These are phyloP conservation scores for Sisymbrium irio DNA, from an alignment of 345 rosid species.

Conservation along the genomic window DNA sequence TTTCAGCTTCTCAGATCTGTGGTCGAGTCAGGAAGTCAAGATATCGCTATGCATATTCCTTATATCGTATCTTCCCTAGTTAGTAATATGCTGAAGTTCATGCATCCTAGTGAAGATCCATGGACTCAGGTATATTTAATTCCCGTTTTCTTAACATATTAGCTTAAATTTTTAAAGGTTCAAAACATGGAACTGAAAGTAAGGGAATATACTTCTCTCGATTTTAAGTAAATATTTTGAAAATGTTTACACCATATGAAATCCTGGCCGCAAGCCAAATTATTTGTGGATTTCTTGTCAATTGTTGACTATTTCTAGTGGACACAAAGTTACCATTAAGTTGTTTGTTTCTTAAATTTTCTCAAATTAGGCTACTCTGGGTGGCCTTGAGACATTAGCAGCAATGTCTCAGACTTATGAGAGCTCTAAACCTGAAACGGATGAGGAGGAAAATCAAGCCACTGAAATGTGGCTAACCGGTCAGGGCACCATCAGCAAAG, in stretches of 20 bases:
- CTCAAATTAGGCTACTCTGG: conserved; percentile 57
- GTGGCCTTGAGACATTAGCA: conserved; percentile 68
- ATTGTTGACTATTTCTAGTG: neutral
- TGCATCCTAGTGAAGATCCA: conserved; percentile 51
- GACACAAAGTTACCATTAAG: conserved; percentile 3
- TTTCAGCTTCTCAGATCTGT: conserved; percentile 71
- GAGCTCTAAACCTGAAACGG: conserved; percentile 50
- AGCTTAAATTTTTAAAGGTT: neutral
- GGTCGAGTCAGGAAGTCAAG: conserved; percentile 61
- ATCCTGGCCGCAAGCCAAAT: neutral
- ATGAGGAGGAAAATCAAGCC: conserved; percentile 41
- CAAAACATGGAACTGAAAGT: conserved; percentile 13
- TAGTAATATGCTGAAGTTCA: conserved; percentile 43
- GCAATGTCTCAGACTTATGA: conserved; percentile 72
- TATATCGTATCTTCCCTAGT: conserved; percentile 55
- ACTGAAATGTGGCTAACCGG: conserved; percentile 50
- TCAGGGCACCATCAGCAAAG: conserved; percentile 56
- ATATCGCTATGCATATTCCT: conserved; percentile 62
- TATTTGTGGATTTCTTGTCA: neutral
- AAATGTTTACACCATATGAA: conserved; percentile 11
- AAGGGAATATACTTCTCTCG: neutral
- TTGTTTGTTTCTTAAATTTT: conserved; percentile 7
- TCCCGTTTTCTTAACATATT: conserved; percentile 3
- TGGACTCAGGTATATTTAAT: conserved; percentile 66
- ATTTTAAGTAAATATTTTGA: neutral